These are phyloP conservation scores for Megacollybia platyphylla DNA, from an alignment of 1,284 basidiomycete genomes.

Conservation along the genomic window DNA sequence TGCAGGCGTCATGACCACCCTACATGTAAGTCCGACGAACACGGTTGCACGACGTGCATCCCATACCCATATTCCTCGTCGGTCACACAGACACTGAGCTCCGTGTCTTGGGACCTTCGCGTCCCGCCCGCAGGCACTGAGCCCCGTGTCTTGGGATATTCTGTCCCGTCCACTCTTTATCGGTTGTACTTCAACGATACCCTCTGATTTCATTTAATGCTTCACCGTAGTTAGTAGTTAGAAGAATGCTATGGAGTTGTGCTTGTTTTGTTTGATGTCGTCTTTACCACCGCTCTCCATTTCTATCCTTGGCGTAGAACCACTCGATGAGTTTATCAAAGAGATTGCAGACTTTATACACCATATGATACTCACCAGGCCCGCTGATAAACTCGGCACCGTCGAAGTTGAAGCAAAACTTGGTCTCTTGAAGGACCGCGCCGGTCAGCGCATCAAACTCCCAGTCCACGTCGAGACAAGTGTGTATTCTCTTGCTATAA, in stretches of 20 bases:
- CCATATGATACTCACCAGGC: conserved; percentile 41
- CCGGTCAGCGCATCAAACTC: conserved; percentile 45
- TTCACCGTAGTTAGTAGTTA: too few relatives aligned
- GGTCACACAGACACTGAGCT: too few relatives aligned
- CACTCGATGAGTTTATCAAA: conserved; percentile 88
- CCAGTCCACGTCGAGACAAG: conserved; percentile 84
- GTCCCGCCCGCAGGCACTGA: too few relatives aligned
- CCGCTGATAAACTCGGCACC: conserved; percentile 32
- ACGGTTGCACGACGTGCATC: conserved; percentile 25
- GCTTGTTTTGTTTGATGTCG: neutral
- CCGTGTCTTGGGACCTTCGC: too few relatives aligned
- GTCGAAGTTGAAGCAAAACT: conserved; percentile 92
- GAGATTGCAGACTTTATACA: conserved; percentile 88
- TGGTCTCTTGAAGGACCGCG: conserved; percentile 62
- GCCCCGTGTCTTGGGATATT: too few relatives aligned
- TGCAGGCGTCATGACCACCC: conserved; percentile 7
- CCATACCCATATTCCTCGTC: neutral
- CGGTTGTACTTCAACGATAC: too few relatives aligned
- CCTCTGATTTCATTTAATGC: too few relatives aligned
- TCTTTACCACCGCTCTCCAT: conserved; percentile 63
- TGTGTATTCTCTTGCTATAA: conserved; percentile 28
- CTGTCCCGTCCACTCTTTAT: too few relatives aligned
- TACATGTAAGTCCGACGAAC: conserved; percentile 30
- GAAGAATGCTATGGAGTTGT: too few relatives aligned
- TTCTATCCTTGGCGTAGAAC: conserved; percentile 86